A percentile compares a stretch with the other conserved stretches of the same genome.
Conservation (phyloP, 2,329 filamentous ascomycete species). For the Seiridium unicorne region DNA sequence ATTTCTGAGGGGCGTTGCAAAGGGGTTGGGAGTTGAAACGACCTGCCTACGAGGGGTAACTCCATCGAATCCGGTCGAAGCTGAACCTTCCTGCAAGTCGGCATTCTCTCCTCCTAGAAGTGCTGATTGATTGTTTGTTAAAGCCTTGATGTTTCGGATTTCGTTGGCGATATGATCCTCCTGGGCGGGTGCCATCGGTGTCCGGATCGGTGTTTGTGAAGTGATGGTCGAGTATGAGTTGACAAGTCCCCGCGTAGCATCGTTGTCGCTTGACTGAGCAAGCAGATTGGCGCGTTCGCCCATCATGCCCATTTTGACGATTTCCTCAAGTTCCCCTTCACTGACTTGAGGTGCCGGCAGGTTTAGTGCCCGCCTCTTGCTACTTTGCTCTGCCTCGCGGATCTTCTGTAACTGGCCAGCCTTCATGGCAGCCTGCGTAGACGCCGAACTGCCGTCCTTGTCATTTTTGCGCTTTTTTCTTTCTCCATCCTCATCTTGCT, state of each 20-base stretch:
- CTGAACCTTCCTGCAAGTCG: slow-evolving; percentile 75
- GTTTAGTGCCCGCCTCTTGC: slow-evolving; percentile 80
- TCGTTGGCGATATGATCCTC: slow-evolving; percentile 97
- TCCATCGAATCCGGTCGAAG: slow-evolving; percentile 85
- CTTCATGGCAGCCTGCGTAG: slow-evolving; percentile 84
- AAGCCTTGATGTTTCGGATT: slow-evolving; percentile 85
- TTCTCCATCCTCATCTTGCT: slow-evolving; percentile 76
- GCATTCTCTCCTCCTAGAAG: slow-evolving; percentile 93
- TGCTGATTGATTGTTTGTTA: slow-evolving; percentile 92
- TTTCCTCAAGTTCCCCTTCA: slow-evolving; percentile 91
- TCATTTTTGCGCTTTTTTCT: slow-evolving; percentile 88
- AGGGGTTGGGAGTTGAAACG: slow-evolving; percentile 88
- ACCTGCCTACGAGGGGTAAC: slow-evolving; percentile 77
- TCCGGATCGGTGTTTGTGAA: slow-evolving; percentile 82
- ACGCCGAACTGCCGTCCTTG: slow-evolving; percentile 74
- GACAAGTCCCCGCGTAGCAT: slow-evolving; percentile 80
- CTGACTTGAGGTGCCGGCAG: slow-evolving; percentile 88
- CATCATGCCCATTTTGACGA: slow-evolving; percentile 97
- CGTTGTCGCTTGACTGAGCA: slow-evolving; percentile 77
- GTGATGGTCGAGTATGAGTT: slow-evolving; percentile 84
- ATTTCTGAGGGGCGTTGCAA: slow-evolving; percentile 82
- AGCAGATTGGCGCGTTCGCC: slow-evolving; percentile 80
- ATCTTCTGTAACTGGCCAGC: slow-evolving; percentile 94
- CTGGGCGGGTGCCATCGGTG: slow-evolving; percentile 84
- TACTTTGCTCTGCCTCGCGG: slow-evolving; percentile 93